Percentiles rank a stretch among this genome's conserved stretches.
Conservation (phyloP, 768 basidiomycete genomes). For the Mycena venus region DNA sequence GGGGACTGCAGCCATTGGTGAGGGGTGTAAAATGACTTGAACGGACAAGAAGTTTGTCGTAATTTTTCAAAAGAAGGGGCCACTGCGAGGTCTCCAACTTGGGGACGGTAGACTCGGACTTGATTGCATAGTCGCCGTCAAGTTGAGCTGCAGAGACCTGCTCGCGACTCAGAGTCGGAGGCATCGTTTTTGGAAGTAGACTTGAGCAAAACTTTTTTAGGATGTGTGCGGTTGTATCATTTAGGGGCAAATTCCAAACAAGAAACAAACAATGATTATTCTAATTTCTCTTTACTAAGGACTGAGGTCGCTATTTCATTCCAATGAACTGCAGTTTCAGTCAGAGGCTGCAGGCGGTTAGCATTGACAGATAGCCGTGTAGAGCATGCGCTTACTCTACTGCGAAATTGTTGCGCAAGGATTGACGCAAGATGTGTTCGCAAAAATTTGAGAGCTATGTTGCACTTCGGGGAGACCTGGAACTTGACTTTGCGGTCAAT, state of each 20-base stretch:
- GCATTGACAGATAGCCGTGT: no score
- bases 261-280: background rate
- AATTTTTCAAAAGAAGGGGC: constrained; percentile 98
- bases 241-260: background rate
- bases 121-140: constrained; percentile 83
- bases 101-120: constrained; percentile 80
- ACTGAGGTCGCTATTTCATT: constrained; percentile 76
- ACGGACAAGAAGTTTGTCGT: constrained; percentile 95
- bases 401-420: constrained; percentile 77
- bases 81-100: constrained; percentile 95
- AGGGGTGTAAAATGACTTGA: constrained; percentile 99
- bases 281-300: constrained; percentile 64
- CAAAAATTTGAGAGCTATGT: constrained; percentile 84
- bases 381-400: constrained; percentile 43
- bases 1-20: constrained; percentile 91
- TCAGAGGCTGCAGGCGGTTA: constrained; percentile 53
- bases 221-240: background rate
- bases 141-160: constrained; percentile 83
- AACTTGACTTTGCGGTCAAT: constrained; percentile 92
- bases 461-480: constrained; percentile 75
- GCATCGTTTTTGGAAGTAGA: constrained; percentile 48
- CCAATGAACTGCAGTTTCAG: constrained; percentile 75
- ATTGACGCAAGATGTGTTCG: constrained; percentile 72
- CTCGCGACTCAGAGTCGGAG: constrained; percentile 68
- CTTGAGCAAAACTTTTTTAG: constrained; percentile 34